Evolutionary conservation across 2,329 filamentous ascomycete species (phyloP), one percentile per base, ranked within the genome.

Genomic region (Beauveria pseudobassiana): DNA sequence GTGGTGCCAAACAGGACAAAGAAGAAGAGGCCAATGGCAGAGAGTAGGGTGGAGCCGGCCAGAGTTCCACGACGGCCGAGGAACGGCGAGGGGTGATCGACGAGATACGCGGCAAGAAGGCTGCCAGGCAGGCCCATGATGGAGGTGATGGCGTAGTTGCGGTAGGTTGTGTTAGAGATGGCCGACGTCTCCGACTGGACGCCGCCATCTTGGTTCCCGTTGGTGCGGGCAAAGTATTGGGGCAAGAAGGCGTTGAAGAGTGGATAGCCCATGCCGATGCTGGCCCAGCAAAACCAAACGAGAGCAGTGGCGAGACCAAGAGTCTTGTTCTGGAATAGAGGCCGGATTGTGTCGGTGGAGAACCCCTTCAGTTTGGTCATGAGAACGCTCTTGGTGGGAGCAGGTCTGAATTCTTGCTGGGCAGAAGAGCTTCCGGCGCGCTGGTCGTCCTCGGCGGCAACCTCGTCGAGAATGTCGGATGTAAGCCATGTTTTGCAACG

Each of bases 201-300:
- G n/a, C 62, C 64, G 3, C 66, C 65, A 22, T 65, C 70, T 14
- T 64, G 65, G 40, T 65, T 77, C 40, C 75, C 75, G 28, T 84
- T 81, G 61, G 85, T 82, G 42, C 69, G 73, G 26, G 86, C 83
- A 63, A 96, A 84, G 70, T 95, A 95, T 67, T 95, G 89, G 0
- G 91, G 91, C n/a, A 96, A 80, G 75, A 96, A 96, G 58, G 89
- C 88, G 73, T 95, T 95, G 82, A 93, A 96, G 1, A 96, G 82
- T 1, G 90, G 91, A 69, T 93, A 96, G 3, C 87, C 90, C 85
- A 96, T 89, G 63, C 91, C 91, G 66, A 96, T 93, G 16, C 85
- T 87, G 0, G 87, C 81, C 91, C 91, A 96, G 71, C 86, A 87
- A 73, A 92, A 89, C 89, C 89, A 92, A 53, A 93, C 78, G 24